Conservation (phyloP, 164 flowering plant genomes). For the Cinnamomum micranthum region DNA sequence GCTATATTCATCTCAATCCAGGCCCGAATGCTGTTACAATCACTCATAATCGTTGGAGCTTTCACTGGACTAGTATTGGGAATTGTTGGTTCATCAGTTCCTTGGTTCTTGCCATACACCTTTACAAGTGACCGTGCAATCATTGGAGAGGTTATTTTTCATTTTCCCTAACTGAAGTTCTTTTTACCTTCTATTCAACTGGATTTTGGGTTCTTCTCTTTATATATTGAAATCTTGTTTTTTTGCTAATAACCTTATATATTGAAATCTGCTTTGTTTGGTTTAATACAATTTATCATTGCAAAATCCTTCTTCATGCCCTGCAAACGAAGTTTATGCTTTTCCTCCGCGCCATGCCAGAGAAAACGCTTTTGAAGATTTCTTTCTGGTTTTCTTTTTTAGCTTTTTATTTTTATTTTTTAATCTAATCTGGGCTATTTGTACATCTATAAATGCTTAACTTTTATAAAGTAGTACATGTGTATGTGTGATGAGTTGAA, state of each 20-base stretch:
- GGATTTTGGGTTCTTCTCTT: no score
- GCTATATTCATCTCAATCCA: constrained; percentile 25
- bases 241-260: no score
- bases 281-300: no score
- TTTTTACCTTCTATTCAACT: neutral
- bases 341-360: neutral
- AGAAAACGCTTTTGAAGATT: neutral
- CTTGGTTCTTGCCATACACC: constrained; percentile 67
- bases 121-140: constrained; percentile 65
- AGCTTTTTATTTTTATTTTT: no score
- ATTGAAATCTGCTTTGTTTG: no score
- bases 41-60: constrained; percentile 79
- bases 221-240: no score
- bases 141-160: constrained; percentile 59
- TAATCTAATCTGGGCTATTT: no score
- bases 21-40: constrained; percentile 73
- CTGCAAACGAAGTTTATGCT: neutral
- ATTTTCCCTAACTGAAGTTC: neutral
- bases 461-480: neutral
- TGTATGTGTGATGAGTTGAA: neutral
- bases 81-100: constrained; percentile 55
- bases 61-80: constrained; percentile 60
- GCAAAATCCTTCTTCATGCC: no score
- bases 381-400: no score
- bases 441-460: no score